These are phyloP conservation scores for Leishmania braziliensis DNA, from an alignment of 208 protist species.

Conservation along the genomic window DNA sequence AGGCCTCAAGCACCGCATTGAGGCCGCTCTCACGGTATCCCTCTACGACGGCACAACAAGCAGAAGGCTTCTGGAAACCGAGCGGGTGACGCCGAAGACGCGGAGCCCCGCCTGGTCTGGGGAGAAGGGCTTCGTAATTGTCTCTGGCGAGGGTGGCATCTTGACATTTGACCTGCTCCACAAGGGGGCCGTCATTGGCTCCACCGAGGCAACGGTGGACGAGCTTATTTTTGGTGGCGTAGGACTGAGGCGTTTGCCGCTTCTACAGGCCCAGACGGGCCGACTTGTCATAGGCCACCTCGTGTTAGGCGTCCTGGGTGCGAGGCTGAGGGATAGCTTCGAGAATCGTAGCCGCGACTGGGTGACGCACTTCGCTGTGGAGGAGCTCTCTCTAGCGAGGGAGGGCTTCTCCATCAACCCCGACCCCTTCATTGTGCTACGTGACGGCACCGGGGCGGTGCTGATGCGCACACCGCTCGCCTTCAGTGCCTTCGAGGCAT, in stretches of 20 bases:
- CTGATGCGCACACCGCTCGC: conserved; percentile 69
- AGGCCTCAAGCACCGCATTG: conserved; percentile 81
- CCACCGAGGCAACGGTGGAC: conserved; percentile 67
- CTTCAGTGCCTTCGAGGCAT: conserved; percentile 49
- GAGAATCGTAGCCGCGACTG: conserved; percentile 41
- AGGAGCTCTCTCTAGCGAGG: conserved; percentile 43
- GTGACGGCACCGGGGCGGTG: conserved; percentile 42
- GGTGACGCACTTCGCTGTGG: conserved; percentile 60
- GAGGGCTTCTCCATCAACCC: conserved; percentile 56
- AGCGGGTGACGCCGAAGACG: conserved; percentile 62
- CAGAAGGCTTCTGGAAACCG: conserved; percentile 60
- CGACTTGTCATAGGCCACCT: conserved; percentile 67
- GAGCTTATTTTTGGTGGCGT: conserved; percentile 79
- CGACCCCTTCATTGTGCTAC: conserved; percentile 80
- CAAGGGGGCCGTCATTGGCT: conserved; percentile 65
- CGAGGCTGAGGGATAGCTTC: conserved; percentile 27
- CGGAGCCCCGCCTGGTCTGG: conserved; percentile 74
- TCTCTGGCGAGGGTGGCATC: conserved; percentile 53
- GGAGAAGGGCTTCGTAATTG: conserved; percentile 47
- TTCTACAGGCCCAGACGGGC: conserved; percentile 47
- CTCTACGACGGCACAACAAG: conserved; percentile 42
- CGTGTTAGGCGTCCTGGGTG: conserved; percentile 57
- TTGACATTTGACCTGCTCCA: conserved; percentile 80
- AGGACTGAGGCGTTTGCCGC: conserved; percentile 58
- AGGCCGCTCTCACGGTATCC: conserved; percentile 60